Conservation (phyloP, 768 basidiomycete species). For the Gautieria morchelliformis region DNA sequence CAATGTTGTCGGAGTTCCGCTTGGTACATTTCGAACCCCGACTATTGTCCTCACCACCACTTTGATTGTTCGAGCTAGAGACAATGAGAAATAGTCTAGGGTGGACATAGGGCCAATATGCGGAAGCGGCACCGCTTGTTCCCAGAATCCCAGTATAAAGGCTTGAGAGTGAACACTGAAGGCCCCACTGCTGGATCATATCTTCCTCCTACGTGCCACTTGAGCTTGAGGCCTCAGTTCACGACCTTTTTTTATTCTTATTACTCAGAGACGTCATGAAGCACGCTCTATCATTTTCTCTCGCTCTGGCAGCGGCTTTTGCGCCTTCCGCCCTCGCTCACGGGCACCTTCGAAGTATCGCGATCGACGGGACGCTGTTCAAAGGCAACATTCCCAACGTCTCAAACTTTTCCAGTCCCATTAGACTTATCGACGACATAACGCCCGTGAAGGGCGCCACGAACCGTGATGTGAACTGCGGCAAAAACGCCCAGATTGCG, state of each 20-base stretch:
- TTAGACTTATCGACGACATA: slow-evolving; percentile 35
- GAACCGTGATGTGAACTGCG: slow-evolving; percentile 53
- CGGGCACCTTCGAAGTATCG: slow-evolving; percentile 33
- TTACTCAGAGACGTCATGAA: slow-evolving; percentile 7
- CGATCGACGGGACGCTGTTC: slow-evolving; percentile 36
- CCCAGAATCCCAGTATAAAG: too few species aligned
- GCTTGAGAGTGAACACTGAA: too few species aligned
- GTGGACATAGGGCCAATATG: too few species aligned
- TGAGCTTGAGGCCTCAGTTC: neutral
- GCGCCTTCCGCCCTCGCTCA: slow-evolving; percentile 28
- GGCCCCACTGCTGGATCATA: too few species aligned
- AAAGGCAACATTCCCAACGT: slow-evolving; percentile 34
- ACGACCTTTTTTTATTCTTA: neutral
- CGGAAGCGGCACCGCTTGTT: too few species aligned
- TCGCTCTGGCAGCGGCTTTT: slow-evolving; percentile 13
- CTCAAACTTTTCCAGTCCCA: slow-evolving; percentile 22
- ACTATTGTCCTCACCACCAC: neutral
- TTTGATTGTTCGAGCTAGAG: neutral
- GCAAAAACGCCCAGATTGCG: slow-evolving; percentile 41
- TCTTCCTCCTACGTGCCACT: too few species aligned
- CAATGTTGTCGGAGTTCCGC: too few species aligned
- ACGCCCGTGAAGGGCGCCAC: slow-evolving; percentile 45
- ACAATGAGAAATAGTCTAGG: neutral
- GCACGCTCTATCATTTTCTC: slow-evolving; percentile 2
- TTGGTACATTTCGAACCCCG: neutral